Conservation (phyloP, 495 filamentous ascomycete species). For the Bacidia gigantensis region DNA sequence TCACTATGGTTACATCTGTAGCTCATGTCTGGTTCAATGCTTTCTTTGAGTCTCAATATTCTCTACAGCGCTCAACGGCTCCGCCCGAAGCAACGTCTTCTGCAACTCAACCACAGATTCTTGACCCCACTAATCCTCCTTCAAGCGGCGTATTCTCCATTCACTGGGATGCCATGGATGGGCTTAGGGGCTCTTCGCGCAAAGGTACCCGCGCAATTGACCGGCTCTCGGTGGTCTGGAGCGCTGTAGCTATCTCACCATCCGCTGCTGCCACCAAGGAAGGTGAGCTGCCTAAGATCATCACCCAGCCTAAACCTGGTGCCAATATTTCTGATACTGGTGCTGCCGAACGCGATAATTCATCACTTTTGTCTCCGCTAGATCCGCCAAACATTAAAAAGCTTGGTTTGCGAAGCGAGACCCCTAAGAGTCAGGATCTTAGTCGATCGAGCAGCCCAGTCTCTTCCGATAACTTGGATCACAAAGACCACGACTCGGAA, state of each 20-base stretch:
- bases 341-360: conserved; percentile 58
- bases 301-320: conserved; percentile 45
- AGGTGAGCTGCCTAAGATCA: conserved; percentile 20
- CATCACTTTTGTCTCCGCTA: conserved; percentile 23
- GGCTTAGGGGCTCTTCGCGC: conserved; percentile 62
- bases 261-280: conserved; percentile 13
- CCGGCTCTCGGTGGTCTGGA: conserved; percentile 78
- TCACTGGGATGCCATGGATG: conserved; percentile 54
- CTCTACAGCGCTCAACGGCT: conserved; percentile 20
- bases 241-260: conserved; percentile 21
- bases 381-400: conserved; percentile 36
- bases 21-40: conserved; percentile 95
- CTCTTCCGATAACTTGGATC: conserved; percentile 35
- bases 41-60: conserved; percentile 75
- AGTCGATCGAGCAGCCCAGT: conserved; percentile 49
- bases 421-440: conserved; percentile 44
- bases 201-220: conserved; percentile 78
- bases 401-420: conserved; percentile 50
- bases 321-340: conserved; percentile 52
- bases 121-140: conserved; percentile 25
- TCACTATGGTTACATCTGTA: conserved; percentile 81
- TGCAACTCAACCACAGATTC: conserved; percentile 22
- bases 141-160: conserved; percentile 46
- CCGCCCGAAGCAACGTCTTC: conserved; percentile 11
- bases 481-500: conserved; percentile 22